These are phyloP conservation scores for Cytospora mali DNA, from an alignment of 2,329 filamentous ascomycete genomes.

Conservation along the genomic window DNA sequence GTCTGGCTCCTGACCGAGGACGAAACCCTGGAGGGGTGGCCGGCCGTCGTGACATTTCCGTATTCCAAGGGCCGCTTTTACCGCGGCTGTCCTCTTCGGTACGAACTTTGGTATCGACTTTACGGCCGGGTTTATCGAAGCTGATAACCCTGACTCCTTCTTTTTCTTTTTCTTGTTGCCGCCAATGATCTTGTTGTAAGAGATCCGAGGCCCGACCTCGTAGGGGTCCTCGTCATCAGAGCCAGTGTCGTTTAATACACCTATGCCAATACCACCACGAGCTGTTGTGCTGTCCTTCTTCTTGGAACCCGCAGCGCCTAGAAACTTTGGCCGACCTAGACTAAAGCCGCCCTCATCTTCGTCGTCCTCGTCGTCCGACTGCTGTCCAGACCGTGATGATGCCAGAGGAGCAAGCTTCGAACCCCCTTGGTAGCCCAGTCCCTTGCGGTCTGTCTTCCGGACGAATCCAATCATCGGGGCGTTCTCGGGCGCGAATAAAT, in stretches of 20 bases:
- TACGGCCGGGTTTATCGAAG: constrained; percentile 64
- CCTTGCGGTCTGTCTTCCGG: constrained; percentile 69
- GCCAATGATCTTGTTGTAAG: constrained; percentile 80
- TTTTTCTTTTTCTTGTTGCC: constrained; percentile 80
- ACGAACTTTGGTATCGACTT: constrained; percentile 74
- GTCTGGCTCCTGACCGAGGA: constrained; percentile 61
- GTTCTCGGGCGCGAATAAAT: constrained; percentile 87
- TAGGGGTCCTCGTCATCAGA: constrained; percentile 96
- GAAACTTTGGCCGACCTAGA: constrained; percentile 33
- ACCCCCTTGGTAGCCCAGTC: constrained; percentile 68
- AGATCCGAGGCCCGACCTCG: constrained; percentile 86
- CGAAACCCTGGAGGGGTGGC: constrained; percentile 77
- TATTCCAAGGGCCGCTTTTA: constrained; percentile 48
- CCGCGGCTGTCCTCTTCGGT: constrained; percentile 61
- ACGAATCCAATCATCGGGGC: constrained; percentile 67
- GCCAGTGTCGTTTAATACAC: constrained; percentile 86
- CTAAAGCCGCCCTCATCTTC: constrained; percentile 33
- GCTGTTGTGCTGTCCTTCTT: constrained; percentile 57
- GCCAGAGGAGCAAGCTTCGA: constrained; percentile 49
- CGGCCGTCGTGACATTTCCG: constrained; percentile 83
- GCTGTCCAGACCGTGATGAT: constrained; percentile 34
- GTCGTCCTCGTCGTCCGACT: constrained; percentile 50
- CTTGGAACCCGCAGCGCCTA: constrained; percentile 27
- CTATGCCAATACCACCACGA: constrained; percentile 79
- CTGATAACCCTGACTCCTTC: constrained; percentile 50